A percentile compares a stretch with the other conserved stretches of the same genome.
These are phyloP conservation scores for Panicum virgatum DNA, from an alignment of 202 grass and related monocot species.

Conservation along the genomic window DNA sequence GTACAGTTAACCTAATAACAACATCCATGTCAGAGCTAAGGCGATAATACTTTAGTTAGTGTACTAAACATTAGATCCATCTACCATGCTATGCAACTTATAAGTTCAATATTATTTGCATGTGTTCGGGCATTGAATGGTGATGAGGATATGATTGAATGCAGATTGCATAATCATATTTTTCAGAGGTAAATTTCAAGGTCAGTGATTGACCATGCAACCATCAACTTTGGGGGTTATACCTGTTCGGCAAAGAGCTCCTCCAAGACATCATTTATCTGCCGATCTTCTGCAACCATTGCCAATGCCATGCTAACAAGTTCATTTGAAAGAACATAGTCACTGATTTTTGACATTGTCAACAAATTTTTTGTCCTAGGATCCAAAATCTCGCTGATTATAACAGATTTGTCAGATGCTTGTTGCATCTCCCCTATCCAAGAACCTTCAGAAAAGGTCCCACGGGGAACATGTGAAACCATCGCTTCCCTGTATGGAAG, in stretches of 20 bases:
- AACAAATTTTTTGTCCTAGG: constrained; percentile 75
- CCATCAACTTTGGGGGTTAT: not conserved
- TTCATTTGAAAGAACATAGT: constrained; percentile 87
- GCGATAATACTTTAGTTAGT: not conserved
- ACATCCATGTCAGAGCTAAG: not conserved
- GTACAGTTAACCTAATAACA: constrained; percentile 23
- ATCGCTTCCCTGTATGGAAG: constrained; percentile 53
- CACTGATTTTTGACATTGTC: constrained; percentile 70
- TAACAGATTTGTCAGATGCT: constrained; percentile 76
- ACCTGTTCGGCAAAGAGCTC: constrained; percentile 80
- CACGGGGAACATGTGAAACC: constrained; percentile 41
- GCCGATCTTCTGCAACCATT: constrained; percentile 74
- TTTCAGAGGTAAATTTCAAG: not conserved
- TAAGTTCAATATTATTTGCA: constrained; percentile 9
- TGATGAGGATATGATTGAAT: constrained; percentile 1
- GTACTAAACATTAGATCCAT: not conserved
- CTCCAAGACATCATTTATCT: constrained; percentile 77
- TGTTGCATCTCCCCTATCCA: constrained; percentile 88
- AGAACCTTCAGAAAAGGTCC: constrained; percentile 68
- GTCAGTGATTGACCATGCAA: not conserved
- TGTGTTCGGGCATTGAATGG: not conserved
- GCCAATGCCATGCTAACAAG: constrained; percentile 86
- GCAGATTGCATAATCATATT: constrained; percentile 1
- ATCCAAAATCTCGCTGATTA: constrained; percentile 83
- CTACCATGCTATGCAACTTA: not conserved